phyloP scores from a whole-genome alignment of 495 filamentous ascomycete genomes.

The Aspergillus funiculosus region DNA sequence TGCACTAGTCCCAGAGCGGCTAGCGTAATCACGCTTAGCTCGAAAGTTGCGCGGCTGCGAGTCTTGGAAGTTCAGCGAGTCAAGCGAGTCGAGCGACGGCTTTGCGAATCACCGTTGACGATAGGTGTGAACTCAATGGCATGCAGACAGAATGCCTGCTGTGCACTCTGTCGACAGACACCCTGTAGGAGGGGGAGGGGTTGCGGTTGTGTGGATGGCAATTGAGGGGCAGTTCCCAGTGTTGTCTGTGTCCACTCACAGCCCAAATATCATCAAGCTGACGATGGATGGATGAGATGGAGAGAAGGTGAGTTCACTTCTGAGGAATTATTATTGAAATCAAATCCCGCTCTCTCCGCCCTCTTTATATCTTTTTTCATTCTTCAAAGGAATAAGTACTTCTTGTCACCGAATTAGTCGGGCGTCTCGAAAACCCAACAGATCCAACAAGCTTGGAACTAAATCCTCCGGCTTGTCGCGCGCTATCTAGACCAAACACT shows the following conservation, averaged over 20 bases:
- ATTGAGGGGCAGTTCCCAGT: slow-evolving; percentile 1
- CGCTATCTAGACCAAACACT: slow-evolving; percentile 9
- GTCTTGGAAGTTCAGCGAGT: background rate
- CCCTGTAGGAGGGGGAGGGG: background rate
- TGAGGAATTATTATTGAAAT: background rate
- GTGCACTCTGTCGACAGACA: background rate
- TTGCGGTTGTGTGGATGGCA: background rate
- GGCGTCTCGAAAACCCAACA: slow-evolving; percentile 5
- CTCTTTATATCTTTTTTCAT: slow-evolving; percentile 7
- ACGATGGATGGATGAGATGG: background rate
- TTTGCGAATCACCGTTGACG: slow-evolving; percentile 4
- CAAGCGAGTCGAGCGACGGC: background rate
- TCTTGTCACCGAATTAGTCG: slow-evolving; percentile 1
- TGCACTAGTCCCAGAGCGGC: slow-evolving; percentile 6
- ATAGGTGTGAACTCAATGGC: slow-evolving; percentile 1
- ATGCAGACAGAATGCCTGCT: background rate
- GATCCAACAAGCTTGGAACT: slow-evolving; percentile 8
- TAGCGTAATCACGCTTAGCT: slow-evolving; percentile 14
- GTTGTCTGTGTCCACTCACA: background rate
- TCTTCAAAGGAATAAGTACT: background rate
- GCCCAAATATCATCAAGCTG: slow-evolving; percentile 1
- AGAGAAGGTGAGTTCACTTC: slow-evolving; percentile 2
- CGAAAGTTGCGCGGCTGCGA: slow-evolving; percentile 14
- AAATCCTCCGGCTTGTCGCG: slow-evolving; percentile 14
- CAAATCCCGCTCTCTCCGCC: background rate